Base-by-base conservation (phyloP, 2,329 filamentous ascomycete species). In the Sclerotiophoma versabilis region DNA sequence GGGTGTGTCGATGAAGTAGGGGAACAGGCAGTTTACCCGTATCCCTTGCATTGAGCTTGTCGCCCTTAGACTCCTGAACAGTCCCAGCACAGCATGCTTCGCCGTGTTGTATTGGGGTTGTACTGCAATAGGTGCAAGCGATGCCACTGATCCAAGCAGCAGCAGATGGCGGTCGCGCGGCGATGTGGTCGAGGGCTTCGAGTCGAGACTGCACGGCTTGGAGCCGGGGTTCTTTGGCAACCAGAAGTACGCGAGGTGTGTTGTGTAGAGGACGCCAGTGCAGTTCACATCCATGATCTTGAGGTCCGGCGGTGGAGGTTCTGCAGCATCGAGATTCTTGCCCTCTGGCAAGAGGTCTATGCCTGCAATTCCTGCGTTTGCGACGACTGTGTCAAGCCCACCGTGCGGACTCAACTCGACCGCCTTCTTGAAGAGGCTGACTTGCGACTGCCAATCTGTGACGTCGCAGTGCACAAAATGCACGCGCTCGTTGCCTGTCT, bases 1-100 rank as follows among this genome's bases (percentile, higher is more conserved):
- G n/a, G 85, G 83, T 12, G 84, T 87, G 62, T 86, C 82, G 63
- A 83, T 80, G 69, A 88, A 90, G 72, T 89, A 90, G 0, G 87
- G 87, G 53, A 81, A 82, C n/a, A 90, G 70, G 65, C 89, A 78
- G 66, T 90, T 90, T 54, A 88, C 76, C 37, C 88, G 80, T 34
- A 90, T 75, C 20, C 83, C 83, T 34, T 79, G 73, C 7, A 72
- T 60, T 48, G 79, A 78, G 2, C 80, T 76, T 6, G 75, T 81
- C 4, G 76, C 69, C 14, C 87, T 79, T 38, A 90, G 74, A 5
- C 80, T 78, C 36, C 87, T 80, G 71, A 87, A 89, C 27, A 89
- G 75, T 0, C 87, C 88, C 10, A 87, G 77, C 0, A 90, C 81
- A 17, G 80, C 87, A 72, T 90, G 87, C 69, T 90, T 90, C 37